Evolutionary conservation across 345 rosid species (phyloP), one percentile per base, ranked within the genome.

Genomic region (Corymbia maculata): DNA sequence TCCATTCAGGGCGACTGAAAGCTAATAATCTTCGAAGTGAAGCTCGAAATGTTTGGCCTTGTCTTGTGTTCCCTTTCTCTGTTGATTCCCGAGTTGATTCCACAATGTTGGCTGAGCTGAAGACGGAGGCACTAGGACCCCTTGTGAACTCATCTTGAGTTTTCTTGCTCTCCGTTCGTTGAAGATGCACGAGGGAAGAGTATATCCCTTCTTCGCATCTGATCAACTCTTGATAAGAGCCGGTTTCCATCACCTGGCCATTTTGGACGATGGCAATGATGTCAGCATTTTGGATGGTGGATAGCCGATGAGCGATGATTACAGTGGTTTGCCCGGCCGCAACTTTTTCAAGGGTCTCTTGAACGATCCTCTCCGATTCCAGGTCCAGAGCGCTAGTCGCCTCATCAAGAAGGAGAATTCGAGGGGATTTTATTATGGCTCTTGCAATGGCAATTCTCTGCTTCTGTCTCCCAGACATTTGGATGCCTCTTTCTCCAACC

Each of bases 391-490:
- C 93, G 55, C 92, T 92, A 22, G 93, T 91, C 79, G 93, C 93
- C 88, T 92, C 93, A 68, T 92, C 93, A 24, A 92, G 91, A 14
- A 92, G 89, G 86, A 92, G 90, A 51, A 92, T 89, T 88, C 86
- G 88, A 55, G 93, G 93, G 12, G 90, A 91, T 87, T 89, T 91
- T 79, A 90, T 90, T 86, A 90, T 89, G 7, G 93, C 93, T 44
- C 92, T 79, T 14, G 92, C 93, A 30, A 91, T 92, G 59, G 92
- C 93, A 13, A 92, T 92, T 86, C 93, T 88, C 66, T 92, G 93
- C 85, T 92, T 92, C 85, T 91, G 93, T 13, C 93, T 92, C 86
- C 93, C 93, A 10, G 93, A 92, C 90, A 92, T 87, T 50, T 91
- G 93, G 17, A 89, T 89, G 36, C 93, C 92, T 86, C 90, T 59